These are phyloP conservation scores for Podaxis pistillaris DNA, from an alignment of 768 basidiomycete genomes.

Conservation along the genomic window DNA sequence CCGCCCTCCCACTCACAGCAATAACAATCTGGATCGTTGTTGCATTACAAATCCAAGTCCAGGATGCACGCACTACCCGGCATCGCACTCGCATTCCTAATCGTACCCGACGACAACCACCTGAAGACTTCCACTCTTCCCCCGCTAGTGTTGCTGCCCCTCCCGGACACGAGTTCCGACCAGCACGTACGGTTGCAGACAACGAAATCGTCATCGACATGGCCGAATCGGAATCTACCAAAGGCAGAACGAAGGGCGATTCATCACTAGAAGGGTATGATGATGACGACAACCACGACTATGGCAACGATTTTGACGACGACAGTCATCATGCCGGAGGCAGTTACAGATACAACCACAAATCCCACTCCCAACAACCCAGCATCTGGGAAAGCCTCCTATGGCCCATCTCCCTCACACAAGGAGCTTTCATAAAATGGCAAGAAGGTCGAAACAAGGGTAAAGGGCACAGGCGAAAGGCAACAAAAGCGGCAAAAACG, in stretches of 20 bases:
- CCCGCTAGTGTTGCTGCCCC: background rate
- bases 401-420: slow-evolving; percentile 8
- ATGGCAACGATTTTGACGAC: background rate
- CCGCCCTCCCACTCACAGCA: slow-evolving; percentile 38
- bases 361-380: background rate
- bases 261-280: background rate
- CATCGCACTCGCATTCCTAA: background rate
- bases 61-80: slow-evolving; percentile 6
- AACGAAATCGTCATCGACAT: background rate
- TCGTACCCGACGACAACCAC: background rate
- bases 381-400: slow-evolving; percentile 2
- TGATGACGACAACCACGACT: background rate
- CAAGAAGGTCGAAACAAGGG: background rate
- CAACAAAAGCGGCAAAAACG: background rate
- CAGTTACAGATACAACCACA: background rate
- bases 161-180: background rate
- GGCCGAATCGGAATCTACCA: background rate
- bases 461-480: background rate
- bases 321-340: background rate
- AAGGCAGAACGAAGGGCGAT: background rate
- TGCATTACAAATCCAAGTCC: slow-evolving; percentile 35
- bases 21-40: slow-evolving; percentile 45
- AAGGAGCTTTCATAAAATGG: background rate
- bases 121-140: background rate
- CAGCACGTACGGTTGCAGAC: background rate